A percentile compares a stretch with the other conserved stretches of the same genome.
phyloP scores from a whole-genome alignment of 352 stramenopile genomes.

The Phytophthora foliorum region DNA sequence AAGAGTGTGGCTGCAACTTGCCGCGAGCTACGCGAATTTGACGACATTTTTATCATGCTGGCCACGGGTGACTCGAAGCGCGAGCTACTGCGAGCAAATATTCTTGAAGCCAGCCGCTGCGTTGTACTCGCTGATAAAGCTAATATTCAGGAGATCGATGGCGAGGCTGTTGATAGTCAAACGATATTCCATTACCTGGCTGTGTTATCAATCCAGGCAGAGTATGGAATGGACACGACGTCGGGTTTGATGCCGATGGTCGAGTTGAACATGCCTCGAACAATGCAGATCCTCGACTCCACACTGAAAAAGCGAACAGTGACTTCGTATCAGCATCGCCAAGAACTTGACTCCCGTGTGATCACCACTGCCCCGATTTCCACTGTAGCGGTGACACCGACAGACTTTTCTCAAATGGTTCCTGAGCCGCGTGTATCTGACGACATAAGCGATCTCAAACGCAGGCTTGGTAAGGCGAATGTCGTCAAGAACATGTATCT shows the following conservation, averaged over 20 bases:
- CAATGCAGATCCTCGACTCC: constrained; percentile 77
- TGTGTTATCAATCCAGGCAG: constrained; percentile 68
- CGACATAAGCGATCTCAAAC: constrained; percentile 28
- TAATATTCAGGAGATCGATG: constrained; percentile 63
- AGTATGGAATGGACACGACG: constrained; percentile 53
- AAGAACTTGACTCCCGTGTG: constrained; percentile 45
- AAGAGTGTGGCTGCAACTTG: constrained; percentile 31
- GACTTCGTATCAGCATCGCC: constrained; percentile 42
- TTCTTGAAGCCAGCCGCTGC: constrained; percentile 61
- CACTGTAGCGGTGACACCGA: neutral
- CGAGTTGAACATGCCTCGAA: constrained; percentile 68
- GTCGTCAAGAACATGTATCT: constrained; percentile 42
- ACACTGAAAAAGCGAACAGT: constrained; percentile 63
- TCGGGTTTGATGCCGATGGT: constrained; percentile 65
- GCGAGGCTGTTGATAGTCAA: constrained; percentile 62
- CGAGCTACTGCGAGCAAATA: constrained; percentile 64
- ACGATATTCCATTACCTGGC: constrained; percentile 79
- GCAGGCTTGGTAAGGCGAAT: constrained; percentile 25
- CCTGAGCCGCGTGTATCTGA: constrained; percentile 15
- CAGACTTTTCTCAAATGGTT: constrained; percentile 11
- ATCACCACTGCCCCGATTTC: constrained; percentile 18
- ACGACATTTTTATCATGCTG: constrained; percentile 71
- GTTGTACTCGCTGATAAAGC: constrained; percentile 71
- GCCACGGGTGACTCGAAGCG: constrained; percentile 61
- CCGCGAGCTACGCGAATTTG: constrained; percentile 48